Base-by-base conservation (phyloP, 73 alveolate species). In the Uronychia setigera region DNA sequence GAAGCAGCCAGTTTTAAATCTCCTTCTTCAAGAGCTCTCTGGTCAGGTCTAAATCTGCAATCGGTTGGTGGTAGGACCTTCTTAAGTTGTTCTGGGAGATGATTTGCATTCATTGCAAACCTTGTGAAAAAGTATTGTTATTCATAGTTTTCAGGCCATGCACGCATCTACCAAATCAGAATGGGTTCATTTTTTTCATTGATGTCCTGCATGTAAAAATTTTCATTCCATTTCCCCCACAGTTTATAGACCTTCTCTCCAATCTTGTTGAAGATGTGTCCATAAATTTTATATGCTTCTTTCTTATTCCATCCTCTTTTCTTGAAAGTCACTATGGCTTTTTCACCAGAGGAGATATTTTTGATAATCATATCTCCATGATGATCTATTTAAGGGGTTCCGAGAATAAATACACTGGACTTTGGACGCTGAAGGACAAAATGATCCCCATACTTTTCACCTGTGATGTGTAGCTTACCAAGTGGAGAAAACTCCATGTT, bases 31-130 rank as follows among this genome's bases (percentile, higher is more conserved):
- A 88, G 84, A 29, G 90, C 82, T 80, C 96, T 78, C 81, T 94
- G 96, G 81, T 93, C 98, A 29, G 98, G 93, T 32, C 98, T 82
- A 76, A 91, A 87, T 76, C 98, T 81, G 58, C 93, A 85, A 81
- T 93, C 97, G 9, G 97, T 93, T 0, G 95, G 95, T 13, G 97
- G 96, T 60, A 93, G 81, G 67, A 29, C 82, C 0, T 29, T 85
- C 77, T 87, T 83, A 92, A 92, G 82, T 74, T 87, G 91, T 77
- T 92, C 96, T 59, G 96, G 87, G 80, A 92, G 87, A 78, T 92
- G 77, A 87, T 92, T 92, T 79, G 82, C 78, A 76, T 87, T 88
- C 57, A 60, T 74, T 76, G 92, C 81, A 78, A 59, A 85, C 28
- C 91, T 91, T 30, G 83, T 91, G 83, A 67, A 90, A 80, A 80